Evolutionary conservation across 495 filamentous ascomycete genomes (phyloP).

Genomic region (Aspergillus sparsus): DNA sequence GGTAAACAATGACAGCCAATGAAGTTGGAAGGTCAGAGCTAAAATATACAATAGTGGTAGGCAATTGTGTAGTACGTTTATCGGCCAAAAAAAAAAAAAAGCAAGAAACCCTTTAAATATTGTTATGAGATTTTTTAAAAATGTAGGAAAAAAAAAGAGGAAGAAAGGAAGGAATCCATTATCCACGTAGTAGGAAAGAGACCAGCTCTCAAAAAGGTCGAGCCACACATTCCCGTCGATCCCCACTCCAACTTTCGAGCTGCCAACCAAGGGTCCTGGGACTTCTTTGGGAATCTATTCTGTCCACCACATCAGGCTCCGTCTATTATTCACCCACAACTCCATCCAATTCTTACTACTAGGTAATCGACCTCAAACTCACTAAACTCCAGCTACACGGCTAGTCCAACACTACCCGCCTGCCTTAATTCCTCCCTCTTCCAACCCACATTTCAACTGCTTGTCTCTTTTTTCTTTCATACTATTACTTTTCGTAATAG

Average conservation of each 20-base stretch:
- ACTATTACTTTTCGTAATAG: background rate
- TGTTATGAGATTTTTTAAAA: background rate
- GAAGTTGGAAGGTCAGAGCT: no score
- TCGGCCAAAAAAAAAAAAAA: no score
- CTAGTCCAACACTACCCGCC: conserved; percentile 7
- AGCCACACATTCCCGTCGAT: conserved; percentile 3
- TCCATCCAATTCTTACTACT: background rate
- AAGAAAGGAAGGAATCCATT: background rate
- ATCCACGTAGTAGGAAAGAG: background rate
- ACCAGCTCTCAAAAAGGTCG: background rate
- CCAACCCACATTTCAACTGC: conserved; percentile 1
- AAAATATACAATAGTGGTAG: no score
- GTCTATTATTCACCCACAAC: conserved; percentile 5
- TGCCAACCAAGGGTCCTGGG: conserved; percentile 10
- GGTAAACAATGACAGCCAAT: no score
- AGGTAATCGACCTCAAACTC: conserved; percentile 1
- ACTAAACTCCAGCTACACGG: conserved; percentile 7
- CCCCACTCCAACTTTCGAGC: conserved; percentile 1
- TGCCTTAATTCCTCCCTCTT: conserved; percentile 7
- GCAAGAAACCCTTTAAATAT: no score
- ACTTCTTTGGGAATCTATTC: background rate
- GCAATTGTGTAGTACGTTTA: no score
- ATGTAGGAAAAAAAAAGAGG: background rate
- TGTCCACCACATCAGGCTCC: background rate
- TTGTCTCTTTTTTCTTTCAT: background rate